Base-by-base conservation (phyloP, 108 stramenopile genomes). In the Nannochloropsis salina region DNA sequence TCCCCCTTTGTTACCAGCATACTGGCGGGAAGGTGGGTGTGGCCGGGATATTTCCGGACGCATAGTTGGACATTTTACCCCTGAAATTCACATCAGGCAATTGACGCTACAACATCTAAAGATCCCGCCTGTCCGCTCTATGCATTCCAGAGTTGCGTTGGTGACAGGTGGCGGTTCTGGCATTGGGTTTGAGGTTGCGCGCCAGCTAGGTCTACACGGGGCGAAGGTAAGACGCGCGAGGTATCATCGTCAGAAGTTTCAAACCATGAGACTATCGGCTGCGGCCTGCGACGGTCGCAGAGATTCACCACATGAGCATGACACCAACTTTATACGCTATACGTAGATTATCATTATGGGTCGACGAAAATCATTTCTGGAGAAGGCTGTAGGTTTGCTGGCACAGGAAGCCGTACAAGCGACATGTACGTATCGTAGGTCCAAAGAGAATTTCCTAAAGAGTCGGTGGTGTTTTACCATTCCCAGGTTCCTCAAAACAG, bases 151-250 rank as follows among this genome's bases (percentile, higher is more conserved):
- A 43, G 89, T 89, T 12, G 89, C 86, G 20, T 86, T 89, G 9
- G 83, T 89, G 11, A 89, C 89, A 3, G 89, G 89, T 22, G 89
- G 89, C n/a, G 89, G 89, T 11, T 89, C 89, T 42, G 89, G 89
- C 9, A 89, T 89, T 80, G 83, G 89, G 22, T 89, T 82, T 43
- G 82, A 89, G 61, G 85, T 89, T 40, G 21, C 86, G 80, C 79
- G 88, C 12, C 88, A 88, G 51, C 31, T 88, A 18, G 88, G 88
- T 88, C 61, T 74, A n/a, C 61, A 74, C n/a, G 61, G 61, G 20
- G 61, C 61, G 20, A 74, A 74, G 61, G 61, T 74, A 74, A 3
- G 61, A 31, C 31, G 31, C 1, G 31, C 31, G 31, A 31, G 31
- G 31, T 31, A 31, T 31, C 31, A 31, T 31, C 31, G 31, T 31